These are phyloP conservation scores for Cercospora sojina DNA, from an alignment of 2,329 filamentous ascomycete species.

Conservation along the genomic window DNA sequence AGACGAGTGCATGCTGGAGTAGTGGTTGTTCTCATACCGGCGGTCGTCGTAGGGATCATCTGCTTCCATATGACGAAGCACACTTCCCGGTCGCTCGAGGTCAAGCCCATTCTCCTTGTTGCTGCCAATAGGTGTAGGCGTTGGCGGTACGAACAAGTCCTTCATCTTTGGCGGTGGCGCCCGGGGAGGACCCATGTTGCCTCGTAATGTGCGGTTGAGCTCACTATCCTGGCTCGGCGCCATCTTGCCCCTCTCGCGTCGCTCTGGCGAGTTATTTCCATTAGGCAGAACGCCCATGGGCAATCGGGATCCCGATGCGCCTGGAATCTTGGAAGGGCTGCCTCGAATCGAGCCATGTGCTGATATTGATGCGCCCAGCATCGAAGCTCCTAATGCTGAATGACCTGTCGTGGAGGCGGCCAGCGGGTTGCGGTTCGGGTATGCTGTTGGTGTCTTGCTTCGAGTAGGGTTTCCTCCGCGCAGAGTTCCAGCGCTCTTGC, in stretches of 20 bases:
- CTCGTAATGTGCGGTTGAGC: constrained; percentile 39
- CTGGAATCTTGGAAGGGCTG: constrained; percentile 68
- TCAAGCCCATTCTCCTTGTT: constrained; percentile 41
- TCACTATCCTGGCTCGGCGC: constrained; percentile 35
- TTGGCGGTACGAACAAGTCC: constrained; percentile 64
- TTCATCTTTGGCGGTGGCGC: constrained; percentile 91
- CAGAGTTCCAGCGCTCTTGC: constrained; percentile 41
- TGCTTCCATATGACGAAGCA: constrained; percentile 61
- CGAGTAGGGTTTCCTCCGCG: constrained; percentile 44
- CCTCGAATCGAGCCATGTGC: constrained; percentile 24
- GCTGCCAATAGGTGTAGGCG: constrained; percentile 44
- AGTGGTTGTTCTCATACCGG: constrained; percentile 28
- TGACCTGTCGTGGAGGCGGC: constrained; percentile 35
- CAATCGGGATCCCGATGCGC: constrained; percentile 51
- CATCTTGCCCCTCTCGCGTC: constrained; percentile 45
- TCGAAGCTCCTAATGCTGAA: constrained; percentile 33
- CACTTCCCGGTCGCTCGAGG: constrained; percentile 55
- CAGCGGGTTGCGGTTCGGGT: constrained; percentile 35
- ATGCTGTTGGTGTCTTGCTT: constrained; percentile 47
- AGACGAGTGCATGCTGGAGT: constrained; percentile 25
- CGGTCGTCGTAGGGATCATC: constrained; percentile 84
- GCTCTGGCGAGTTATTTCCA: constrained; percentile 79
- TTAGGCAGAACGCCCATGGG: constrained; percentile 69
- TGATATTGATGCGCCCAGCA: constrained; percentile 25
- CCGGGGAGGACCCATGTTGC: constrained; percentile 47